Evolutionary conservation across 202 grass and related monocot species (phyloP), one percentile per base, ranked within the genome.

Genomic region (Setaria italica): DNA sequence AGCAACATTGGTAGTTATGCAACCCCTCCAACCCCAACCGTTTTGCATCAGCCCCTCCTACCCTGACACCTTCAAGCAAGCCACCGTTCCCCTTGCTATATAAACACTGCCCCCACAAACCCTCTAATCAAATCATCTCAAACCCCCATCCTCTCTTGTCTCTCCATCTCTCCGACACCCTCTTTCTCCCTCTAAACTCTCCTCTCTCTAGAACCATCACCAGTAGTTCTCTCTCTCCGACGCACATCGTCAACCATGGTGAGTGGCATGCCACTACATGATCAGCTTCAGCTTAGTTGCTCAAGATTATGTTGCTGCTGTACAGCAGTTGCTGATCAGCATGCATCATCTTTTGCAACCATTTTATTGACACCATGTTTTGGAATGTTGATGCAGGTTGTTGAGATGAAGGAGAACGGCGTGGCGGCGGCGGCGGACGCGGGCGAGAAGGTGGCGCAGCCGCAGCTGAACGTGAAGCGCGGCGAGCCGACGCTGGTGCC

Each of bases 11-110:
- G 82, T 85, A 72, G 88, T 89, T 89, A 89, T 86, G 78, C 88
- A 58, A 86, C 77, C 64, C 55, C 70, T 89, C 88, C 88, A 77
- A 89, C 88, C 78, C 55, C 88, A 89, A 85, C 83, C 55, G 83
- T 82, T 81, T 85, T 62, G 60, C 87, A 5, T 53, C 82, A 60
- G 6, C 29, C 25, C 6, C 0, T 41, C 29, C 49, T 56, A 3
- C 66, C 5, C 17, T 55, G n/a, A 9, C 59, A 16, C 7, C 15
- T 30, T 71, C 79, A 54, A 64, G 33, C 63, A 82, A 25, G 25
- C 4, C 25, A 16, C 32, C 1, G 2, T 15, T 20, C 6, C 10
- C 4, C 25, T 11, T 62, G 3, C 51, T 59, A 79, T 88, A 84
- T 84, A 84, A 65, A 64, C 58, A 37, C 67, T 4, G 9, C 4